These are phyloP conservation scores for Backusella luteola DNA, from an alignment of 192 early-diverging fungal species.

Conservation along the genomic window DNA sequence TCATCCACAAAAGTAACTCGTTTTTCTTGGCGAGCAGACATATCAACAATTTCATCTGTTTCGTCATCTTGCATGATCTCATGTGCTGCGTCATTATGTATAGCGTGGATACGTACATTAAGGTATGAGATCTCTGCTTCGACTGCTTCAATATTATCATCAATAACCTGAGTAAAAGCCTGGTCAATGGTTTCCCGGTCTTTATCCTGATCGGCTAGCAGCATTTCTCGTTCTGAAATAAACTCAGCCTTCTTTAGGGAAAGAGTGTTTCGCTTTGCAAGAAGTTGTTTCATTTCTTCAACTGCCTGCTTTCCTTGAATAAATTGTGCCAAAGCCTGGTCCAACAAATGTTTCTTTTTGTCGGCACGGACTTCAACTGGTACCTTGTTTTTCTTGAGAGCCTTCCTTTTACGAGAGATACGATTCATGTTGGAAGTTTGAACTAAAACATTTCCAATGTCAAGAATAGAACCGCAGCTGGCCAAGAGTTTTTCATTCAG, in stretches of 20 bases:
- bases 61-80: conserved; percentile 22
- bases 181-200: conserved; percentile 5
- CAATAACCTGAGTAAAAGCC: conserved; percentile 45
- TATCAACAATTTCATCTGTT: conserved; percentile 11
- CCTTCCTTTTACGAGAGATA: neutral
- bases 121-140: conserved; percentile 51
- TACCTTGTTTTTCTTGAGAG: neutral
- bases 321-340: conserved; percentile 47
- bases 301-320: conserved; percentile 49
- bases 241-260: conserved; percentile 43
- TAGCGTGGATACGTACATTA: conserved; percentile 45
- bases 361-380: conserved; percentile 27
- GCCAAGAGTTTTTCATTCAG: conserved; percentile 23
- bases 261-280: conserved; percentile 45
- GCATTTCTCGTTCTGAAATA: conserved; percentile 44
- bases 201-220: conserved; percentile 26
- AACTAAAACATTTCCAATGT: conserved; percentile 19
- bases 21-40: conserved; percentile 20
- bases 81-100: conserved; percentile 48
- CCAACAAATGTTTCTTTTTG: conserved; percentile 51
- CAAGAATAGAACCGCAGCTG: conserved; percentile 26
- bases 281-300: conserved; percentile 42
- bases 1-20: conserved; percentile 36
- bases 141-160: conserved; percentile 51
- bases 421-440: conserved; percentile 20